Evolutionary conservation across 768 basidiomycete species (phyloP), one percentile per base, ranked within the genome.

Genomic region (Kwoniella sp.): DNA sequence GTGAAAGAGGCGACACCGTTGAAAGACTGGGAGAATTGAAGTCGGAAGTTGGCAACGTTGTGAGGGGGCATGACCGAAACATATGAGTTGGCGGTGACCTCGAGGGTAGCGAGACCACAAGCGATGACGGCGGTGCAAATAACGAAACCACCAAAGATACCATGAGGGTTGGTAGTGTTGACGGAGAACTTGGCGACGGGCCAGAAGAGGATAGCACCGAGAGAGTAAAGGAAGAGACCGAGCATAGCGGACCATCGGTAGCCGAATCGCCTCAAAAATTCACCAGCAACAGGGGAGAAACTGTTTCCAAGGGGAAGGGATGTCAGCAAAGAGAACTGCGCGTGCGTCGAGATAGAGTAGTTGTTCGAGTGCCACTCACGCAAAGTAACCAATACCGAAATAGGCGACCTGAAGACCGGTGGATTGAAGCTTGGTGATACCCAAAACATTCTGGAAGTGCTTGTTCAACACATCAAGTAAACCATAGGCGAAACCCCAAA

Each of bases 21-120:
- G 82, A 88, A 89, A 3, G 88, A 87, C 80, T 90, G 90, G 64
- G 88, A 88, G 77, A 90, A 88, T 77, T 89, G 90, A 55, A 91
- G 83, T 27, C 89, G 84, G 70, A 88, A 86, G 15, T 88, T 88
- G 52, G 88, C 88, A 76, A 87, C 87, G 70, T 86, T 86, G 26
- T 86, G 86, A 2, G 85, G 77, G 2, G 73, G 71, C 78, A 79
- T 73, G 67, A 72, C 71, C 3, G 88, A 80, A 66, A 90, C 88
- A 79, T 90, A 89, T n/a, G 88, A 88, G 80, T 90, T 90, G 47
- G 89, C 89, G 0, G 88, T 86, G 19, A 88, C 88, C 61, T 76
- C 77, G 54, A 76, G 70, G 13, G 67, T 75, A 59, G 77, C 76
- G 7, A 90, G 83, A 44, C 90, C 90, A 60, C 72, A 77, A 21